Conservation (phyloP, 2,329 filamentous ascomycete genomes). For the Xylariaceae sp. region DNA sequence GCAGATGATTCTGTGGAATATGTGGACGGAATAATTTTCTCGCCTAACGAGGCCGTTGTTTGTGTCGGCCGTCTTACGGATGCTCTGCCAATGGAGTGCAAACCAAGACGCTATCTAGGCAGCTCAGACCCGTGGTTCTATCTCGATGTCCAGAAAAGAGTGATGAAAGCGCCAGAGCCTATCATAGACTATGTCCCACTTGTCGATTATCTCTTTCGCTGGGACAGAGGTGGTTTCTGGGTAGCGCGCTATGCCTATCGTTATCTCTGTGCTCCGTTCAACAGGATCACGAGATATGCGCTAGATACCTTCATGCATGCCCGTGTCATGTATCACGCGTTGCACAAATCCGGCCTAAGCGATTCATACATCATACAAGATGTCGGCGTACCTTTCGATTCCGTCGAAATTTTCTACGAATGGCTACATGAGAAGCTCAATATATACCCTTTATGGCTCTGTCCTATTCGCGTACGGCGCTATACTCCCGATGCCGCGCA, state of each 20-base stretch:
- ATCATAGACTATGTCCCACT: constrained; percentile 55
- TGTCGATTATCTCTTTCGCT: constrained; percentile 66
- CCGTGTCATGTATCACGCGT: constrained; percentile 60
- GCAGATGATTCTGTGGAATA: constrained; percentile 51
- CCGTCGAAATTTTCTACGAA: constrained; percentile 40
- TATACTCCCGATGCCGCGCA: constrained; percentile 39
- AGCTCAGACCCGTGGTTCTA: constrained; percentile 70
- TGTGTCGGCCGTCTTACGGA: constrained; percentile 58
- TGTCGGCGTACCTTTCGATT: constrained; percentile 47
- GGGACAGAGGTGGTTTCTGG: constrained; percentile 69
- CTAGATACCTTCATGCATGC: constrained; percentile 62
- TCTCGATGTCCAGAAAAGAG: constrained; percentile 54
- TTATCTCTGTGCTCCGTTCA: constrained; percentile 64
- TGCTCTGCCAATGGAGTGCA: constrained; percentile 32
- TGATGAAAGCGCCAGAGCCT: constrained; percentile 25
- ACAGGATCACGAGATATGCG: constrained; percentile 56
- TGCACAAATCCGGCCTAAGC: constrained; percentile 58
- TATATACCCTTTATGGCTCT: constrained; percentile 56
- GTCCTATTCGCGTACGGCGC: constrained; percentile 45
- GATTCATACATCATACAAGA: constrained; percentile 64
- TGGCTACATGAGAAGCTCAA: constrained; percentile 44
- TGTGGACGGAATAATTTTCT: constrained; percentile 66
- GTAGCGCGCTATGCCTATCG: constrained; percentile 57
- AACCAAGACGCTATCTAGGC: constrained; percentile 49
- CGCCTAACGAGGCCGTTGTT: constrained; percentile 50